Conservation (phyloP, 2,329 filamentous ascomycete species). For the Ascochyta clinopodiicola region DNA sequence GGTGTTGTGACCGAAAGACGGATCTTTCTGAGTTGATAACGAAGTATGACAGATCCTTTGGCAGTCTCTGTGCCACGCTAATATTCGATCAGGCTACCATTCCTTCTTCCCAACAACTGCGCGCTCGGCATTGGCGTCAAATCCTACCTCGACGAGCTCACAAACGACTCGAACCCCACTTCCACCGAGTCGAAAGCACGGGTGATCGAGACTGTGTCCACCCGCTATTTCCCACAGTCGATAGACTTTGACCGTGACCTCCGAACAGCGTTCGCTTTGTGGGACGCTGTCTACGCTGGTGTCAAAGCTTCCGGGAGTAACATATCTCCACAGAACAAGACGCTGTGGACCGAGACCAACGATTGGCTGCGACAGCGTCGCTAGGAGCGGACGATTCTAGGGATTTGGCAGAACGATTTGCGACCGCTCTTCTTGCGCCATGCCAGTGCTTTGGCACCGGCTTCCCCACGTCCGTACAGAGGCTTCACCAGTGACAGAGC, state of each 20-base stretch:
- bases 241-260: conserved; percentile 65
- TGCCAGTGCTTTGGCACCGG: background rate
- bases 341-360: conserved; percentile 65
- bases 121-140: conserved; percentile 80
- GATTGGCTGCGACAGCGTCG: conserved; percentile 59
- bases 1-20: conserved; percentile 73
- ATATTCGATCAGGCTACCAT: conserved; percentile 60
- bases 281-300: conserved; percentile 69
- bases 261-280: conserved; percentile 66
- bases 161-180: conserved; percentile 61
- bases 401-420: background rate
- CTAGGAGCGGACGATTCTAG: conserved; percentile 19
- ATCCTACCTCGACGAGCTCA: conserved; percentile 75
- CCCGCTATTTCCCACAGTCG: conserved; percentile 67
- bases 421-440: background rate
- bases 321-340: conserved; percentile 54
- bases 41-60: conserved; percentile 61
- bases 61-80: conserved; percentile 28
- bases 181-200: conserved; percentile 57
- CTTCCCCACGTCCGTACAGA: background rate
- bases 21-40: conserved; percentile 70
- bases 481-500: conserved; percentile 2
- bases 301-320: conserved; percentile 60
- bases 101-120: conserved; percentile 73
- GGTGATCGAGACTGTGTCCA: conserved; percentile 59